Evolutionary conservation across 371 early-diverging fungal species (phyloP).

Genomic region (Apophysomyces variabilis): DNA sequence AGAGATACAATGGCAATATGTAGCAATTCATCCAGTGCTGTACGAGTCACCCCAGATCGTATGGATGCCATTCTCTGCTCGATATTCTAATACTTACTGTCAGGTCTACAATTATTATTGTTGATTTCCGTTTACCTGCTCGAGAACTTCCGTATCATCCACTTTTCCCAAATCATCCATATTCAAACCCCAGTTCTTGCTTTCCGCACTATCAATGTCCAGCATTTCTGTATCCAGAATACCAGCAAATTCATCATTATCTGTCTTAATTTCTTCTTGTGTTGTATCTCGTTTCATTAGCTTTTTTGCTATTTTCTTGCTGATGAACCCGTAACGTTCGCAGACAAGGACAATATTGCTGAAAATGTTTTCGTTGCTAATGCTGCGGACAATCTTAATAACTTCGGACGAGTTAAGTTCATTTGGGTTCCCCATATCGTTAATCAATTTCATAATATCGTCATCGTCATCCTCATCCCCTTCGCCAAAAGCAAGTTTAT

Average conservation of each 20-base stretch:
- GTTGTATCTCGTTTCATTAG: slow-evolving; percentile 26
- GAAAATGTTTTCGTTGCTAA: slow-evolving; percentile 41
- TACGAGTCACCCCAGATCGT: slow-evolving; percentile 21
- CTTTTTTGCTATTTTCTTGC: slow-evolving; percentile 26
- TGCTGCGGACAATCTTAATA: slow-evolving; percentile 34
- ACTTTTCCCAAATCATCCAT: slow-evolving; percentile 11
- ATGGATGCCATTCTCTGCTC: slow-evolving; percentile 35
- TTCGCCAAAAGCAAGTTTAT: slow-evolving; percentile 28
- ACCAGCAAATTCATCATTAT: slow-evolving; percentile 16
- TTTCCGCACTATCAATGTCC: slow-evolving; percentile 23
- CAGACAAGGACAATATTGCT: slow-evolving; percentile 43
- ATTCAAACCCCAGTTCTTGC: slow-evolving; percentile 11
- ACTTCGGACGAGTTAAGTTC: slow-evolving; percentile 36
- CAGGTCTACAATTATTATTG: neutral
- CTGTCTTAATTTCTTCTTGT: slow-evolving; percentile 1
- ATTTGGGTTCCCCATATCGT: slow-evolving; percentile 32
- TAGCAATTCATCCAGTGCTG: slow-evolving; percentile 33
- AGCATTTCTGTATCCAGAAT: slow-evolving; percentile 23
- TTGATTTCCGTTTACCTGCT: slow-evolving; percentile 7
- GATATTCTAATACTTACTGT: slow-evolving; percentile 33
- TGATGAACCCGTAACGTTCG: slow-evolving; percentile 36
- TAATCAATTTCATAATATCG: slow-evolving; percentile 49
- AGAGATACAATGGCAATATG: slow-evolving; percentile 46
- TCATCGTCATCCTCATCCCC: slow-evolving; percentile 37
- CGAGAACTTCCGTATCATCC: neutral